These are phyloP conservation scores for Hansenula anomala DNA, from an alignment of 1,139 yeast genomes.

Conservation along the genomic window DNA sequence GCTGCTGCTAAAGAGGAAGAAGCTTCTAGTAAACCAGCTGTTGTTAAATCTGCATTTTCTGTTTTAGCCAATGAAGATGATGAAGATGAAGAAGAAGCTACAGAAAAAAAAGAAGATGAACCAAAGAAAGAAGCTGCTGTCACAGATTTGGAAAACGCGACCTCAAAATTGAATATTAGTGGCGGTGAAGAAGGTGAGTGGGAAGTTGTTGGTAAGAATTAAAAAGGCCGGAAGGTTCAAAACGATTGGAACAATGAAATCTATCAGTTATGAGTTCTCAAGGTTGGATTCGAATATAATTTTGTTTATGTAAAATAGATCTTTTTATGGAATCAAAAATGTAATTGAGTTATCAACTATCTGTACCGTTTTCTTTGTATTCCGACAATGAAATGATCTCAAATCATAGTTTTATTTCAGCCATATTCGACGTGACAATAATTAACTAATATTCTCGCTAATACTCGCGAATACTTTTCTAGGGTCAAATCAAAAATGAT, in stretches of 20 bases:
- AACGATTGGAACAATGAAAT: conserved; percentile 22
- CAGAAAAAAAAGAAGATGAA: conserved; percentile 43
- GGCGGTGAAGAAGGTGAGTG: conserved; percentile 40
- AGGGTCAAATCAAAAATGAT: no score
- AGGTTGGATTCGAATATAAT: no score
- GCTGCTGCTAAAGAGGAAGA: conserved; percentile 13
- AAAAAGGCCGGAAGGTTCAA: no score
- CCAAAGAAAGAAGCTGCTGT: conserved; percentile 24
- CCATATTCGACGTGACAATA: no score
- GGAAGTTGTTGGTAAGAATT: conserved; percentile 54
- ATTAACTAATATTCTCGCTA: no score
- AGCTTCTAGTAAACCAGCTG: conserved; percentile 32
- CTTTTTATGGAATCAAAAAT: no score
- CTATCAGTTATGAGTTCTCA: background rate
- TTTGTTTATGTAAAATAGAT: no score
- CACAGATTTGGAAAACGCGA: conserved; percentile 36
- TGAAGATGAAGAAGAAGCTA: conserved; percentile 59
- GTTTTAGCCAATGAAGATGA: conserved; percentile 68
- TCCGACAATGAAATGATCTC: no score
- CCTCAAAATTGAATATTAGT: conserved; percentile 38
- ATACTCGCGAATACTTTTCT: no score
- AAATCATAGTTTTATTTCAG: no score
- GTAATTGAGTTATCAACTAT: no score
- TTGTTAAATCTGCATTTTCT: conserved; percentile 56
- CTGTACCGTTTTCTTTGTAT: no score